Evolutionary conservation across 1,284 basidiomycete species (phyloP), one percentile per base, ranked within the genome.

Genomic region (Bondarzewia mesenterica): DNA sequence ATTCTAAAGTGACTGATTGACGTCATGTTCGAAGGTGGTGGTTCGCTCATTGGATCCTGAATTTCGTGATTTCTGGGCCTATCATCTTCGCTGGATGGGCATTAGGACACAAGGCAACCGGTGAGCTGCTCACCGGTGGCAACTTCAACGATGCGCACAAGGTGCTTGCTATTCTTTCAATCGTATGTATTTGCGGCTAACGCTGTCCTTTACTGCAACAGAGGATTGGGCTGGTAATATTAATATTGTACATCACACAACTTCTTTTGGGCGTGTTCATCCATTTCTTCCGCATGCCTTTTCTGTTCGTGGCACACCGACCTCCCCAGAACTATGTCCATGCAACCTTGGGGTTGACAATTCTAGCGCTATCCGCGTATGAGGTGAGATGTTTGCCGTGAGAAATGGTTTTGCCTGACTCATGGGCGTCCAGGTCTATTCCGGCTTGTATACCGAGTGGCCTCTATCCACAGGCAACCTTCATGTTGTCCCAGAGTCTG

Each of bases 181-280:
- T 26, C 3, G 6, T 20, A 40, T 21, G 12, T 36, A 7, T 15
- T 22, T n/a, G n/a, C n/a, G n/a, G n/a, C n/a, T n/a, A n/a, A n/a
- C n/a, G n/a, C n/a, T n/a, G n/a, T n/a, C n/a, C n/a, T n/a, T n/a
- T 16, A 10, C 51, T 27, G 7, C 49, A 54, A 50, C 52, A 80
- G 69, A 72, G 71, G 63, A 66, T 73, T 27, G 82, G 82, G 23
- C 62, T 79, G 25, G 69, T 74, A 4, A 67, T 85, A 27, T 67
- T 85, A 46, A 67, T 79, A 46, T 62, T 86, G 21, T 76, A 82
- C 56, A 46, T 77, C 29, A 32, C 71, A 8, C 82, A 85, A 61
- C 54, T 76, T 25, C 12, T 67, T 7, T 57, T 82, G 5, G 82
- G 82, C 7, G 41, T 63, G 1, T 55, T 77, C 51, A 71, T 77